phyloP scores from a whole-genome alignment of 2,329 filamentous ascomycete species.

The Fusarium tuaranense region DNA sequence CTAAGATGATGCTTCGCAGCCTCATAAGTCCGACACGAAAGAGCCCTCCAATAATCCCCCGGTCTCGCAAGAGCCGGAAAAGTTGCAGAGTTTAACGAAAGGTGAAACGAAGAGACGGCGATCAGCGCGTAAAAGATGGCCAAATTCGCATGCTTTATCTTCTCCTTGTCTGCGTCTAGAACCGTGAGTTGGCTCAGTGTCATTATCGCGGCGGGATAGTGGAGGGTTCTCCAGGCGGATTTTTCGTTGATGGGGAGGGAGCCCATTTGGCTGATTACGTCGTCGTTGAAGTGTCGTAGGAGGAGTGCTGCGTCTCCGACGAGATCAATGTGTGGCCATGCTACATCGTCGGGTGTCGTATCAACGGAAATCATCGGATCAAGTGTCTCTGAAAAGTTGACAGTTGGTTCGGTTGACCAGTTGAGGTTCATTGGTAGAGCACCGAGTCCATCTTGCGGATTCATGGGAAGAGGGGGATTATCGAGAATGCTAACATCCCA shows the following conservation, averaged over 20 bases:
- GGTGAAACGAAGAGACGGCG: slow-evolving; percentile 34
- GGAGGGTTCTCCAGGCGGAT: slow-evolving; percentile 35
- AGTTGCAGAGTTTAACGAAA: slow-evolving; percentile 19
- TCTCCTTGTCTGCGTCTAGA: slow-evolving; percentile 19
- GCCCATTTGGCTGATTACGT: slow-evolving; percentile 39
- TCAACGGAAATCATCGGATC: slow-evolving; percentile 13
- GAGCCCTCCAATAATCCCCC: slow-evolving; percentile 18
- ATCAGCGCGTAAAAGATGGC: slow-evolving; percentile 34
- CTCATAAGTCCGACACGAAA: slow-evolving; percentile 30
- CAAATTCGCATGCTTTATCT: slow-evolving; percentile 35
- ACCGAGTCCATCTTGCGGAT: slow-evolving; percentile 19
- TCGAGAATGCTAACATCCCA: slow-evolving; percentile 38
- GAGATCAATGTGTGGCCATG: slow-evolving; percentile 36
- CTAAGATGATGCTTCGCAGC: slow-evolving; percentile 39
- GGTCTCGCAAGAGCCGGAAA: slow-evolving; percentile 18
- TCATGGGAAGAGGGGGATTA: slow-evolving; percentile 13
- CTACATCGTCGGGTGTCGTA: background rate
- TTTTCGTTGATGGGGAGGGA: slow-evolving; percentile 40
- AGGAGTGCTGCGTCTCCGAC: slow-evolving; percentile 30
- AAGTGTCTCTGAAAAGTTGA: slow-evolving; percentile 15
- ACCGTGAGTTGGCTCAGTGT: slow-evolving; percentile 37
- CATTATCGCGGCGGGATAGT: slow-evolving; percentile 36
- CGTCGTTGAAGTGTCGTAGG: slow-evolving; percentile 36
- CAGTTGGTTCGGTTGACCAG: slow-evolving; percentile 14
- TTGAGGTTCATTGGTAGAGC: slow-evolving; percentile 18